Evolutionary conservation across 2,329 filamentous ascomycete genomes (phyloP).

Genomic region (Sarocladium kiliense): DNA sequence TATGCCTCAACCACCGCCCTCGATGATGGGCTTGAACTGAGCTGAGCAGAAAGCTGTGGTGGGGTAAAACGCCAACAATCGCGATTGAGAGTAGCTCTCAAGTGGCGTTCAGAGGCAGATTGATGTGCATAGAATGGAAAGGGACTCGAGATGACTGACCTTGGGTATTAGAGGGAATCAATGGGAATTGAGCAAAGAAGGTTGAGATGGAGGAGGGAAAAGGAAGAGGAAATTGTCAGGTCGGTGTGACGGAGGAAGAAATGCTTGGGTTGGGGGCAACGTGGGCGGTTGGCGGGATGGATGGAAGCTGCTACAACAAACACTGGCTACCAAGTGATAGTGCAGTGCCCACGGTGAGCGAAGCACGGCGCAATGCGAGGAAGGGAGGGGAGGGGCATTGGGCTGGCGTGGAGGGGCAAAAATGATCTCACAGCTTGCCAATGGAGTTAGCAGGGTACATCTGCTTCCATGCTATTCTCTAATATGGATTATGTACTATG

Average conservation of each 20-base stretch:
- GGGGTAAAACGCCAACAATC: conserved; percentile 5
- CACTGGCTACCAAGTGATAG: neutral
- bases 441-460: neutral
- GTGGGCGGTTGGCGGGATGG: conserved; percentile 4
- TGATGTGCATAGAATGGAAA: neutral
- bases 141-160: neutral
- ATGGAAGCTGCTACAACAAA: conserved; percentile 5
- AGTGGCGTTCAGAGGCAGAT: neutral
- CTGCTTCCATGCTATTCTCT: no score
- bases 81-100: neutral
- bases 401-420: conserved; percentile 8
- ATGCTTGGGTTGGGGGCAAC: conserved; percentile 7
- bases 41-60: conserved; percentile 9
- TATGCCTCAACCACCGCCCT: conserved; percentile 4
- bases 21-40: neutral
- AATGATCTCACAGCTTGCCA: conserved; percentile 5
- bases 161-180: neutral
- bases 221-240: conserved; percentile 10
- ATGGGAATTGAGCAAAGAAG: conserved; percentile 3
- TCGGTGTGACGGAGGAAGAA: conserved; percentile 6
- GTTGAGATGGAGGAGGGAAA: conserved; percentile 9
- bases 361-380: neutral
- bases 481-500: neutral
- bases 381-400: neutral
- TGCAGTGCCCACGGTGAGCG: neutral